Conservation (phyloP, 805 yeast species). For the Saccharomycopsis fermentans region DNA sequence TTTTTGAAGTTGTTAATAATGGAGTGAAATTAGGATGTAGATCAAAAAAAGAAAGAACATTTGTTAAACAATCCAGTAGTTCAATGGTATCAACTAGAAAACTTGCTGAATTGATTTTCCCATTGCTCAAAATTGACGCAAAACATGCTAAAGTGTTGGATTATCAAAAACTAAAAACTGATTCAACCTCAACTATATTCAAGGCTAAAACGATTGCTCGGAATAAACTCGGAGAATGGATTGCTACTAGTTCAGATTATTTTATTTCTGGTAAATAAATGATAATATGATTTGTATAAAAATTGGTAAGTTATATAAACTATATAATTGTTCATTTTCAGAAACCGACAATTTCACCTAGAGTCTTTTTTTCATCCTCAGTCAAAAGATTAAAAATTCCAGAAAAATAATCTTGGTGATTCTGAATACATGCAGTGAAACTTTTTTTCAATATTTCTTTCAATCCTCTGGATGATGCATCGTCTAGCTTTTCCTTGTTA, state of each 20-base stretch:
- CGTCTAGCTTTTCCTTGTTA: constrained; percentile 19
- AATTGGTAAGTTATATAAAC: neutral
- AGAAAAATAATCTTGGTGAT: constrained; percentile 35
- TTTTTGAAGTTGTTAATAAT: constrained; percentile 11
- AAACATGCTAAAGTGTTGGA: neutral
- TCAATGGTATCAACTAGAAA: neutral
- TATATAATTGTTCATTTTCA: constrained; percentile 2
- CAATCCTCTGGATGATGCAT: constrained; percentile 24
- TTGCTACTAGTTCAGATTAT: neutral
- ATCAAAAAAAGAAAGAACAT: constrained; percentile 6
- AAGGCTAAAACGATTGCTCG: neutral
- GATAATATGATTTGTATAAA: neutral
- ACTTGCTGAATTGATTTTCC: neutral
- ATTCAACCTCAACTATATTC: neutral
- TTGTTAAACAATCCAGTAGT: neutral
- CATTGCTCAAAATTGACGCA: neutral
- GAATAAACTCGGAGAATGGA: constrained; percentile 8
- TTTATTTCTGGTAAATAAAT: neutral
- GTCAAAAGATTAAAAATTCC: constrained; percentile 32
- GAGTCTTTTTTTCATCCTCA: constrained; percentile 38
- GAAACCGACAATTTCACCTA: constrained; percentile 36
- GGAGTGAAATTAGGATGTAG: constrained; percentile 18
- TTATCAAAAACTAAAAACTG: neutral
- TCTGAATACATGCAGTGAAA: constrained; percentile 39
- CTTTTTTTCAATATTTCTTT: constrained; percentile 33